Conservation (phyloP, 768 basidiomycete genomes). For the Lactarius sanguifluus region DNA sequence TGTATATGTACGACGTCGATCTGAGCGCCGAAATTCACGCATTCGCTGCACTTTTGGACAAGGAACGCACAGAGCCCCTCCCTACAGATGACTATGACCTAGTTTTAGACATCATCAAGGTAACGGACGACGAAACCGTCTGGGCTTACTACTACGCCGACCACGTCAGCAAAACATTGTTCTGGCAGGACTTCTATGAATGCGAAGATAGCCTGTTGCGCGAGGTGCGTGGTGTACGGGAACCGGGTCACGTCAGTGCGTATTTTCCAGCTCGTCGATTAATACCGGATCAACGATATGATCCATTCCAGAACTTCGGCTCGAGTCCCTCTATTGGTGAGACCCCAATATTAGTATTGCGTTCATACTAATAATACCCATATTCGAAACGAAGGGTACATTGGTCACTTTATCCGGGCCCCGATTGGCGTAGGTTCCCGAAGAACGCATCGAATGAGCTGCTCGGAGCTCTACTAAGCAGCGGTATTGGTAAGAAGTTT, state of each 20-base stretch:
- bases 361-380: neutral
- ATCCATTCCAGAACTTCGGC: conserved; percentile 5
- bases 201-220: neutral
- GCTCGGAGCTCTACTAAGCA: conserved; percentile 6
- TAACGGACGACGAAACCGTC: neutral
- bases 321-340: conserved; percentile 22
- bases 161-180: conserved; percentile 8
- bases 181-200: conserved; percentile 10
- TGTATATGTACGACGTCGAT: conserved; percentile 17
- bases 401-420: conserved; percentile 25
- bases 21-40: conserved; percentile 5
- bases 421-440: neutral
- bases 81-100: neutral
- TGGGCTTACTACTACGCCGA: conserved; percentile 22
- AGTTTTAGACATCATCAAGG: conserved; percentile 12
- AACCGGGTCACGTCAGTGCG: conserved; percentile 20
- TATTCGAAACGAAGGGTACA: conserved; percentile 7
- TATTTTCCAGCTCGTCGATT: neutral
- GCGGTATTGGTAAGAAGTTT: conserved; percentile 13
- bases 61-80: neutral
- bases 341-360: neutral
- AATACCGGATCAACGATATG: neutral
- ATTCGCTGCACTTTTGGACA: neutral
- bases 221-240: neutral
- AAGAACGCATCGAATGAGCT: conserved; percentile 1